Base-by-base conservation (phyloP, 2,329 filamentous ascomycete genomes). In the Botrytis cinerea region DNA sequence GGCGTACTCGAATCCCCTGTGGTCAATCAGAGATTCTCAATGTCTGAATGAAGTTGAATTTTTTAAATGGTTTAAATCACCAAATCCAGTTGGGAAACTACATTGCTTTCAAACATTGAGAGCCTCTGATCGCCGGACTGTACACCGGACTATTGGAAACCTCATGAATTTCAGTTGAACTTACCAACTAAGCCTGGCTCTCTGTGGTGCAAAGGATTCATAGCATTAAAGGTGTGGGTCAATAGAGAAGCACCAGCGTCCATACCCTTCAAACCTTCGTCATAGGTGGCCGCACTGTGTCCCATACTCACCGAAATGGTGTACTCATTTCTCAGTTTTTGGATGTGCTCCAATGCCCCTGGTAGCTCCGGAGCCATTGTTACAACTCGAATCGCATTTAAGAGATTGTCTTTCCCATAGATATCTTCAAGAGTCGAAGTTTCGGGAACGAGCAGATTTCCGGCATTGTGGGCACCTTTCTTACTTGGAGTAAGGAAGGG, bases 151-250 rank as follows among this genome's bases (percentile, higher is more conserved):
- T 18, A 28, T 28, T 9, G 14, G 51, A 57, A 3, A 57, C 5
- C 16, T 14, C 51, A 28, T 16, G 14, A 32, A 57, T 14, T 18
- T n/a, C 1, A 28, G 14, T n/a, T n/a, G 2, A 46, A 51, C 74
- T 68, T 70, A 40, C 86, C 87, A 46, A 85, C 83, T 25, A 88
- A 81, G 1, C 87, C 86, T 5, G 87, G 86, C 45, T 84, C 82
- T 46, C 87, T 83, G 63, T 87, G 86, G 72, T 84, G 81, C 4
- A 87, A 80, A 2, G 84, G 81, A 46, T 84, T 81, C 86, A 88
- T 88, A 61, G 85, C 86, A 76, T 89, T 88, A 61, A 88, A 83
- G 0, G 85, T 85, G 77, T 89, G 87, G 0, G 87, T 89, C 2
- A 89, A 79, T 60, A 84, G 82, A 57, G 81, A 86, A 45, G 87